phyloP scores from a whole-genome alignment of 306 rosid genomes.

The Cicer bijugum region DNA sequence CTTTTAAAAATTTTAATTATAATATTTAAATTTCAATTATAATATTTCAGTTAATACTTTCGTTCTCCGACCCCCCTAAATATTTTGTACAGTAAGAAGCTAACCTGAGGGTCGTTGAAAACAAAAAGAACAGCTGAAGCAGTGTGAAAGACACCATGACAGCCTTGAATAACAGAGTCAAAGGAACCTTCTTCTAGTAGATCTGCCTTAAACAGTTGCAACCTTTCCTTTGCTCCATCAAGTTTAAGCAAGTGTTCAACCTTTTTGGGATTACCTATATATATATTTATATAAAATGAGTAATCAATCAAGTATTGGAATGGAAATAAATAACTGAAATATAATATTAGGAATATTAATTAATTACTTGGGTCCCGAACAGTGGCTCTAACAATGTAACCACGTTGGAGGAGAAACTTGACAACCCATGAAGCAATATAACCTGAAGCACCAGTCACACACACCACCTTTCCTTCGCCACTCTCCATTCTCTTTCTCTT shows the following conservation, averaged over 20 bases:
- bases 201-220: conserved; percentile 56
- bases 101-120: conserved; percentile 57
- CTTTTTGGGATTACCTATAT: conserved; percentile 50
- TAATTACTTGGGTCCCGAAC: conserved; percentile 53
- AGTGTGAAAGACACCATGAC: conserved; percentile 61
- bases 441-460: conserved; percentile 66
- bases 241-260: conserved; percentile 52
- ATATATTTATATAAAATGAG: no score
- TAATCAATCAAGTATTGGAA: no score
- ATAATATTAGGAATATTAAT: no score
- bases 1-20: no score
- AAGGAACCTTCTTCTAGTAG: conserved; percentile 62
- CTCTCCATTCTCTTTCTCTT: not conserved
- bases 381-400: conserved; percentile 58
- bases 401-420: conserved; percentile 55
- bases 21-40: no score
- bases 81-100: no score
- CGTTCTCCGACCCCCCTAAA: no score
- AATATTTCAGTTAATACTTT: no score
- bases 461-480: conserved; percentile 43
- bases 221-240: conserved; percentile 64
- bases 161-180: conserved; percentile 52
- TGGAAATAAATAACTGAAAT: no score
- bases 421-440: conserved; percentile 63
- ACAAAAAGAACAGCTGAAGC: conserved; percentile 49